Evolutionary conservation across 495 filamentous ascomycete species (phyloP).

Genomic region (Penicillium goetzii): DNA sequence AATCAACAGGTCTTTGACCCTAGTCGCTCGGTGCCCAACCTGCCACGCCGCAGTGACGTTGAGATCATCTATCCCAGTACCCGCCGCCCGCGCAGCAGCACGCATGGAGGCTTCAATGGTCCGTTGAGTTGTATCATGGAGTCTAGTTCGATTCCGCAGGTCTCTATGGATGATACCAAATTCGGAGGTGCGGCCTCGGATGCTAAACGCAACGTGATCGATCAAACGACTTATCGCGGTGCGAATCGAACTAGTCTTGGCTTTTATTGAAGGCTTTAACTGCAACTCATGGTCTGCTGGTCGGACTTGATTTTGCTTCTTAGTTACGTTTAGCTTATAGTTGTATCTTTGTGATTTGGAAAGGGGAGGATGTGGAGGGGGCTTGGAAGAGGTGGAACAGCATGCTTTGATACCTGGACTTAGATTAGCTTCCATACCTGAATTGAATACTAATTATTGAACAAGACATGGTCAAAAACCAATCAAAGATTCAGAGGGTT

Average conservation of each 20-base stretch:
- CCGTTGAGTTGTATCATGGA: constrained; percentile 44
- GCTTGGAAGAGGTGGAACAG: background rate
- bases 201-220: constrained; percentile 26
- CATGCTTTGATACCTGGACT: background rate
- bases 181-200: constrained; percentile 8
- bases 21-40: constrained; percentile 24
- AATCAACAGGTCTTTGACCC: constrained; percentile 31
- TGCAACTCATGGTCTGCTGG: constrained; percentile 26
- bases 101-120: constrained; percentile 32
- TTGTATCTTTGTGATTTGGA: constrained; percentile 4
- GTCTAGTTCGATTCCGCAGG: constrained; percentile 24
- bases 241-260: constrained; percentile 40
- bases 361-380: background rate
- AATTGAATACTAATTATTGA: constrained; percentile 6
- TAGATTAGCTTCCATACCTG: constrained; percentile 12
- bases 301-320: constrained; percentile 20
- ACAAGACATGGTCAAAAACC: background rate
- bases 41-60: constrained; percentile 38
- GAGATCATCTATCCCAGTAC: constrained; percentile 44
- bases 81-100: constrained; percentile 44
- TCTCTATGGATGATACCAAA: constrained; percentile 32
- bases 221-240: constrained; percentile 41
- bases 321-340: constrained; percentile 13
- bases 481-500: background rate
- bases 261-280: constrained; percentile 25